Evolutionary conservation across 495 filamentous ascomycete genomes (phyloP).

Genomic region (Penicillium chermesinum): DNA sequence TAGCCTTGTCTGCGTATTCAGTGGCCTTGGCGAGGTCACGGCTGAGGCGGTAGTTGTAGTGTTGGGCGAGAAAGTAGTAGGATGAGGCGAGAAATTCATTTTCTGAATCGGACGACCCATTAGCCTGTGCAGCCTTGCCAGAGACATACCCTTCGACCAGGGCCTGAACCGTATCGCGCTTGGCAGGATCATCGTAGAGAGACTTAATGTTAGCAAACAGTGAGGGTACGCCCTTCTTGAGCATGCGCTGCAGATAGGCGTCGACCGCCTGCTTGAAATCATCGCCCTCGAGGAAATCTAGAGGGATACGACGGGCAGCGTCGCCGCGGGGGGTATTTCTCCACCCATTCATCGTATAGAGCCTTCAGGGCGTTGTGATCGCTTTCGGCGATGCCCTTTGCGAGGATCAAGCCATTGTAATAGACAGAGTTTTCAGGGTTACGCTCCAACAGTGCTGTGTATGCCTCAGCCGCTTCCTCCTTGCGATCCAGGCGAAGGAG

Average conservation of each 20-base stretch:
- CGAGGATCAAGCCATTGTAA: conserved; percentile 69
- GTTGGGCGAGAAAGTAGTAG: conserved; percentile 90
- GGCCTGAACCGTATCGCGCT: conserved; percentile 67
- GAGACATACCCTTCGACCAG: conserved; percentile 75
- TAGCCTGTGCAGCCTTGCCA: conserved; percentile 39
- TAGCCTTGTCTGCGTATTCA: conserved; percentile 73
- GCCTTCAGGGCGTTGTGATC: conserved; percentile 61
- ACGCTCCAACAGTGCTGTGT: conserved; percentile 71
- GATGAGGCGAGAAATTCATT: conserved; percentile 65
- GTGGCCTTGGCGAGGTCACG: conserved; percentile 77
- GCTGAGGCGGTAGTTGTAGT: conserved; percentile 89
- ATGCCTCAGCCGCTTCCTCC: conserved; percentile 78
- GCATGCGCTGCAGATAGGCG: conserved; percentile 75
- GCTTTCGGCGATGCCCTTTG: conserved; percentile 55
- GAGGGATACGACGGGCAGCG: conserved; percentile 76
- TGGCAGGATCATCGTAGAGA: conserved; percentile 70
- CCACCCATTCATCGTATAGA: conserved; percentile 75
- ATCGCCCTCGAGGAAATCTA: conserved; percentile 84
- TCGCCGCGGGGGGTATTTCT: conserved; percentile 77
- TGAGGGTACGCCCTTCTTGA: conserved; percentile 93
- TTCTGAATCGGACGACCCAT: conserved; percentile 41
- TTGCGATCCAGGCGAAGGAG: conserved; percentile 70
- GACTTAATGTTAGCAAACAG: conserved; percentile 94
- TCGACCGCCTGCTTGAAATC: conserved; percentile 77
- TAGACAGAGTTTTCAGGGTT: conserved; percentile 86